Conservation (phyloP, 2,329 filamentous ascomycete species). For the Stachybotrys elegans region DNA sequence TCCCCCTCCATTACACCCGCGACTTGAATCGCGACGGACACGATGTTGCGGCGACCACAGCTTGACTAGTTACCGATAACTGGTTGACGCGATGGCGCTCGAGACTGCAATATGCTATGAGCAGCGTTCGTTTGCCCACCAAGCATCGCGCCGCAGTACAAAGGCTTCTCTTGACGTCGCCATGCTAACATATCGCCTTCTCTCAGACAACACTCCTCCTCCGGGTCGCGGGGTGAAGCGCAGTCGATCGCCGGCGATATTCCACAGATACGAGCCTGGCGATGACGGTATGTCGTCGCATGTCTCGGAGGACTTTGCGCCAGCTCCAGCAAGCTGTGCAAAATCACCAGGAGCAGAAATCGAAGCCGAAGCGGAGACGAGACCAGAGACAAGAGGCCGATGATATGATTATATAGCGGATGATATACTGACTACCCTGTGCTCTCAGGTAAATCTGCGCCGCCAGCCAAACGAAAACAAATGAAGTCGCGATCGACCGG, state of each 20-base stretch:
- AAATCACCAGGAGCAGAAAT: too few species aligned
- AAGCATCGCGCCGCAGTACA: too few species aligned
- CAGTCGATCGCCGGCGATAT: slow-evolving; percentile 67
- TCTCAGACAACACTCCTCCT: not conserved
- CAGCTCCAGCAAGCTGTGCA: too few species aligned
- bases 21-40: not conserved
- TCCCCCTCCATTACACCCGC: slow-evolving; percentile 8
- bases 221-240: slow-evolving; percentile 66
- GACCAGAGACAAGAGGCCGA: too few species aligned
- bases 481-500: slow-evolving; percentile 54
- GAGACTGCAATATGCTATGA: too few species aligned
- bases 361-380: not conserved
- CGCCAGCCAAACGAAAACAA: slow-evolving; percentile 52
- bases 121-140: too few species aligned
- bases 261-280: slow-evolving; percentile 49
- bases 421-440: slow-evolving; percentile 22
- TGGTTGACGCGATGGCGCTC: too few species aligned
- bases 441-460: slow-evolving; percentile 41
- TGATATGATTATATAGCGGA: too few species aligned
- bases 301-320: slow-evolving; percentile 28
- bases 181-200: too few species aligned
- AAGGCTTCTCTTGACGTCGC: too few species aligned
- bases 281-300: slow-evolving; percentile 65
- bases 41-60: too few species aligned
- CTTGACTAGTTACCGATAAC: too few species aligned